Percentiles rank a stretch among this genome's conserved stretches.
Evolutionary conservation across 1,284 basidiomycete genomes (phyloP).

Genomic region (Puccinia triticina): DNA sequence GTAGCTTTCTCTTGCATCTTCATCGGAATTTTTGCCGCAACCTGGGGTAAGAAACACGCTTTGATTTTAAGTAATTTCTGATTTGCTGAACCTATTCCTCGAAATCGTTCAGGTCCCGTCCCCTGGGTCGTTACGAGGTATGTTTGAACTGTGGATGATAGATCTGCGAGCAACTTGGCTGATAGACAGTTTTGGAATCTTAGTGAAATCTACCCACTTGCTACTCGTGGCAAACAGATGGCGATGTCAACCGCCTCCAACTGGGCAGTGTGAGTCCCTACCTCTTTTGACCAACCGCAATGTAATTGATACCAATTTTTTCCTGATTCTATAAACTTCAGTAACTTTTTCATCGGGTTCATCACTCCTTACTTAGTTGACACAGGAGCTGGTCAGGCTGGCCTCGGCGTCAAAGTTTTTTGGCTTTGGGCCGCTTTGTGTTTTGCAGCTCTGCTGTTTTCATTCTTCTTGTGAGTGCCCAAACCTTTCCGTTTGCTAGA

Average conservation of each 20-base stretch:
- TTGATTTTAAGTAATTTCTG: background rate
- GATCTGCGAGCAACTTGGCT: background rate
- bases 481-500: background rate
- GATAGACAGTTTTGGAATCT: constrained; percentile 10
- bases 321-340: constrained; percentile 16
- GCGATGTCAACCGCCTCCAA: constrained; percentile 72
- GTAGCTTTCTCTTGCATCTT: constrained; percentile 64
- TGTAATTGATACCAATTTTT: constrained; percentile 60
- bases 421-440: constrained; percentile 62
- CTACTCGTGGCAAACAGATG: constrained; percentile 76
- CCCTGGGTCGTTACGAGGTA: constrained; percentile 50
- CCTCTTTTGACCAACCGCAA: constrained; percentile 60
- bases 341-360: constrained; percentile 67
- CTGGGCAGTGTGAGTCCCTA: constrained; percentile 63
- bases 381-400: constrained; percentile 65
- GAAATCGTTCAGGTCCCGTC: constrained; percentile 29
- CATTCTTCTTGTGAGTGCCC: constrained; percentile 52
- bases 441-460: constrained; percentile 56
- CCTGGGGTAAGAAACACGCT: constrained; percentile 56
- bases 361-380: constrained; percentile 78
- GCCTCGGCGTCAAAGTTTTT: constrained; percentile 79
- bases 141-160: background rate
- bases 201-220: constrained; percentile 61
- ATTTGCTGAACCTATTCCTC: background rate
- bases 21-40: constrained; percentile 58